Base-by-base conservation (phyloP, 352 stramenopile species). In the Elongisporangium prolatum region DNA sequence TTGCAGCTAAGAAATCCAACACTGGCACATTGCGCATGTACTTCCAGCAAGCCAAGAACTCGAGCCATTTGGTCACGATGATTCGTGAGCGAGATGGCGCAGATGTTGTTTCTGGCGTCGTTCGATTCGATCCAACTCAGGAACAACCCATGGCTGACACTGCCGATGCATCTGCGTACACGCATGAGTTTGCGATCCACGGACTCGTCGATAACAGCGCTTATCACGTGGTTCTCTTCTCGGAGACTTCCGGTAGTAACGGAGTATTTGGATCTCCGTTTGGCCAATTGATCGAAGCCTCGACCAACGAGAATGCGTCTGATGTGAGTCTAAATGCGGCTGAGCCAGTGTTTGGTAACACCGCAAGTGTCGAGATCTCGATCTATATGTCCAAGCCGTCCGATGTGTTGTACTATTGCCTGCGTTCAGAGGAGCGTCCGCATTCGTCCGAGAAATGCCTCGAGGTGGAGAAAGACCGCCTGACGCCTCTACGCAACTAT, bases 221-320 rank as follows among this genome's bases (percentile, higher is more conserved):
- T 14, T 91, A 93, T 54, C 62, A 62, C 16, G 62, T 95, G 44
- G 65, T 68, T 21, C 37, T 95, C 10, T 62, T 95, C 25, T 66
- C 83, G 2, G 83, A 95, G 34, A 93, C 85, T 0, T 68, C 68
- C 17, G 59, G 56, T 4, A 95, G 85, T 48, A 68, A 76, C 58
- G 83, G 85, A 2, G 67, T 92, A 14, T 88, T 88, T 37, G 77
- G 80, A 1, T 50, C 61, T 4, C 67, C 72, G 2, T 89, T 75
- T 24, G 55, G 63, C 18, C 63, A 68, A 0, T 24, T 84, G 6
- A 25, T 91, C 1, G 83, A 93, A 37, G 68, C 66, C 10, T 25
- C 62, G 3, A 91, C 83, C 2, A 85, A 94, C 50, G 74, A 87
- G 49, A 84, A 86, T 13, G 85, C 85, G 0, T 89, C 80, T 2